A percentile compares a stretch with the other conserved stretches of the same genome.
Evolutionary conservation across 805 yeast species (phyloP).

Genomic region (Trichomonascus vanleenenianus): DNA sequence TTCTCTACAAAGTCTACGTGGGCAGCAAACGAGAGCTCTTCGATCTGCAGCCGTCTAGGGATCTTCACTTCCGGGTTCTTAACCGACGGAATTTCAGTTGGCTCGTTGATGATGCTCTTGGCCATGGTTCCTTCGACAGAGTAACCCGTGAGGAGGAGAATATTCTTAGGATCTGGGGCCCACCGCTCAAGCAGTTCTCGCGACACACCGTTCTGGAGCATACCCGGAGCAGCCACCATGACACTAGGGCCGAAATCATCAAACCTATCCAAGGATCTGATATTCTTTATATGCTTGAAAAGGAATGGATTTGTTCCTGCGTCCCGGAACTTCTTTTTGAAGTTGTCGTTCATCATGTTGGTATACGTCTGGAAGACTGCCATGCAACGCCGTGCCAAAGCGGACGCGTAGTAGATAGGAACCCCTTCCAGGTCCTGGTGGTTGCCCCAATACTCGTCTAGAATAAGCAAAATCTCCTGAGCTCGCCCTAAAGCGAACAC

Average conservation of each 20-base stretch:
- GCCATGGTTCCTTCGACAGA: slow-evolving; percentile 99
- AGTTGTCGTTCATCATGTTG: slow-evolving; percentile 93
- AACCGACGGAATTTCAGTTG: slow-evolving; percentile 78
- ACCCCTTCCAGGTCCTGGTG: slow-evolving; percentile 76
- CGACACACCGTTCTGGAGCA: slow-evolving; percentile 94
- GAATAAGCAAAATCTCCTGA: slow-evolving; percentile 79
- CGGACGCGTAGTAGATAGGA: slow-evolving; percentile 85
- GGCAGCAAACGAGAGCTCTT: slow-evolving; percentile 98
- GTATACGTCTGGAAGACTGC: slow-evolving; percentile 95
- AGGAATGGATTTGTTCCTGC: slow-evolving; percentile 84
- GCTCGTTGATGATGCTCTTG: slow-evolving; percentile 78
- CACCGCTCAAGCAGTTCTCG: slow-evolving; percentile 86
- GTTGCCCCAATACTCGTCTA: slow-evolving; percentile 91
- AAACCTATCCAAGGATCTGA: slow-evolving; percentile 71
- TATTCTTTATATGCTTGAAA: slow-evolving; percentile 74
- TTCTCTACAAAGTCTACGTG: slow-evolving; percentile 97
- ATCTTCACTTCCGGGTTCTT: slow-evolving; percentile 74
- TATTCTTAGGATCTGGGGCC: slow-evolving; percentile 94
- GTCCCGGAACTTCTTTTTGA: slow-evolving; percentile 66
- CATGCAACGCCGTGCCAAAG: slow-evolving; percentile 91
- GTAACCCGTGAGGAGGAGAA: slow-evolving; percentile 88
- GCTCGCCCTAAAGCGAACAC: slow-evolving; percentile 97
- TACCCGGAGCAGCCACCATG: slow-evolving; percentile 95
- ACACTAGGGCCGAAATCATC: slow-evolving; percentile 96
- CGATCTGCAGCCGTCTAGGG: slow-evolving; percentile 80